Base-by-base conservation (phyloP, 768 basidiomycete species). In the Gymnopilus junonius region DNA sequence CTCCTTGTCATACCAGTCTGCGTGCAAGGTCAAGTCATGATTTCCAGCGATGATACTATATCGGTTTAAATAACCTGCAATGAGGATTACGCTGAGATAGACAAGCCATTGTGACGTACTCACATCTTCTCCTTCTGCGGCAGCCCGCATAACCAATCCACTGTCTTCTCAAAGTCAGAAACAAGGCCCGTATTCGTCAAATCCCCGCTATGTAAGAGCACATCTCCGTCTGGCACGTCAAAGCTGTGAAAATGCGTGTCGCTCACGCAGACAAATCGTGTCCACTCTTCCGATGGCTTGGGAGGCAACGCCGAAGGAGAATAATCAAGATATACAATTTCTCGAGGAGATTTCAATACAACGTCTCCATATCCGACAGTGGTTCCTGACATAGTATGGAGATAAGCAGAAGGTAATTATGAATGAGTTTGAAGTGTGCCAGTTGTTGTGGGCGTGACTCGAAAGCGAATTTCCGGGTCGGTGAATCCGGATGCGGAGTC, bases 1-100 rank as follows among this genome's bases (percentile, higher is more conserved):
- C 20, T 77, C 69, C 3, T 46, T 40, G 31, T 82, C 79, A 60
- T 83, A 84, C 76, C 76, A 84, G 1, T 72, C 73, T 2, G 64
- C 64, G 62, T 85, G 76, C 8, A 84, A 62, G 0, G 77, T 67
- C 35, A 88, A 72, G 66, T 92, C 90, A 65, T 91, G 90, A 65
- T 91, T 91, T n/a, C 90, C 89, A 35, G 85, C 88, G 51, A 90
- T 86, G 56, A 91, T 78, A 62, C 88, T 90, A 63, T 5, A 25
- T 53, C 40, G 48, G n/a, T 20, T 51, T 25, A 35, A 37, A 45
- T 42, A 50, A 42, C 15, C 58, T 43, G 27, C 23, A 29, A 17
- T n/a, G 35, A 45, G 45, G 27, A 31, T 20, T 17, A 27, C 3
- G 55, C 31, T 37, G 17, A 34, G 32, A 27, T 50, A 39, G 43